Percentiles rank a stretch among this genome's conserved stretches.
phyloP scores from a whole-genome alignment of 148 eudicot species.

The Polygonum maritimum region DNA sequence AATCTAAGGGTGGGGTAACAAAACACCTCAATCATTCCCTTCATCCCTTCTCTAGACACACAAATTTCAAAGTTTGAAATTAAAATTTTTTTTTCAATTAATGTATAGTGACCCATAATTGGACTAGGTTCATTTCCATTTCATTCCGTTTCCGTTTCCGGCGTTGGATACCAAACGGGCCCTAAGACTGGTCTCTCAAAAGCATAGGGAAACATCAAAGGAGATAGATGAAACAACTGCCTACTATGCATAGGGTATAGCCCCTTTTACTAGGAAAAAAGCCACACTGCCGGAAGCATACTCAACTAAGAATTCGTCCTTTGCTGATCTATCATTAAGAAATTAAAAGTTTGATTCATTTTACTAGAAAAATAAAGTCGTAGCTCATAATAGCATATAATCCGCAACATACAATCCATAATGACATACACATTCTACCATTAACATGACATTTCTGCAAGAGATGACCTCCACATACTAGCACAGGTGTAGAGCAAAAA shows the following conservation, averaged over 20 bases:
- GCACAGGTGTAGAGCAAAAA: background rate
- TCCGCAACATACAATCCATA: background rate
- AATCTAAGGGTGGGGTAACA: too few species aligned
- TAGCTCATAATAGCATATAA: background rate
- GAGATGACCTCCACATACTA: background rate
- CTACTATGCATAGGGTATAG: background rate
- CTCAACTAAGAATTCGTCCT: background rate
- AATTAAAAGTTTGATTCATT: too few species aligned
- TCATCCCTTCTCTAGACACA: too few species aligned
- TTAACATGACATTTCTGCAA: background rate
- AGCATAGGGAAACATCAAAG: background rate
- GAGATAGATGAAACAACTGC: background rate
- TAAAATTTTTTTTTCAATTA: too few species aligned
- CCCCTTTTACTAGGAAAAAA: background rate
- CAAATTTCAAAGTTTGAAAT: too few species aligned
- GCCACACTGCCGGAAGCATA: background rate
- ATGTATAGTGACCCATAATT: too few species aligned
- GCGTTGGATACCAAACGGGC: too few species aligned
- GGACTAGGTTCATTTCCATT: too few species aligned
- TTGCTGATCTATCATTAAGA: background rate
- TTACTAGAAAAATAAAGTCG: background rate
- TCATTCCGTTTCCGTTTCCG: too few species aligned
- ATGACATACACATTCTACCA: background rate
- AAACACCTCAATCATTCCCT: too few species aligned
- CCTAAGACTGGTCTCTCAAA: background rate